Base-by-base conservation (phyloP, 2,329 filamentous ascomycete species). In the Ilyonectria robusta region DNA sequence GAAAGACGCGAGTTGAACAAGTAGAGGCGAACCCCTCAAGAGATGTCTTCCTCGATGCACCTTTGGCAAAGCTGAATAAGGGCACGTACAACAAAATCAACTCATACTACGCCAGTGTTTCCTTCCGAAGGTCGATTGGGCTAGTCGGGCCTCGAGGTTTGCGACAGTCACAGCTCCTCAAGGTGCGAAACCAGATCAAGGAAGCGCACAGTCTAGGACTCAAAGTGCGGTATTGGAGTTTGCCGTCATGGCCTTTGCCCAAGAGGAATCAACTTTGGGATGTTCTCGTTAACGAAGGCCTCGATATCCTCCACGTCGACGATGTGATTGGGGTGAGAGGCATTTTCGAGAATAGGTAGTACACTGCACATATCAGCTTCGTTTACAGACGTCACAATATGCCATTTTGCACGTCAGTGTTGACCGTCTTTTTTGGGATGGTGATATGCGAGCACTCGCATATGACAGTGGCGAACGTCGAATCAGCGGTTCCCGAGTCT, bases 21-120 rank as follows among this genome's bases (percentile, higher is more conserved):
- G 44, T 70, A 35, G 70, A 72, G 40, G 58, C 62, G 17, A 76
- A 72, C 46, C 68, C 67, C 9, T 67, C 50, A 68, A 83, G 89
- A 33, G 89, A 92, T 76, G 81, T 89, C 61, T 92, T 92, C 78
- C 91, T 89, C 74, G 91, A 93, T 71, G 91, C 91, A 0, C 90
- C 90, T 0, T 82, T 93, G 0, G 78, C 83, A 62, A 74, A 80
- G 75, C 75, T 85, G 4, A 67, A 76, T 1, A 65, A 69, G 9
- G 73, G 72, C 11, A 42, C 44, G 0, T 91, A 86, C 79, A 83
- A 84, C 73, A 64, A 73, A 1, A 79, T 81, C 19, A 93, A 92
- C 77, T 91, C 89, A 4, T 91, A 89, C 79, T 93, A 93, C 77
- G 89, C 91, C 19, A 91, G 87, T 54, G 84, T 86, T 3, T 85